Percentiles rank a stretch among this genome's conserved stretches.
These are phyloP conservation scores for Potentilla sterilis DNA, from an alignment of 306 rosid genomes.

Conservation along the genomic window DNA sequence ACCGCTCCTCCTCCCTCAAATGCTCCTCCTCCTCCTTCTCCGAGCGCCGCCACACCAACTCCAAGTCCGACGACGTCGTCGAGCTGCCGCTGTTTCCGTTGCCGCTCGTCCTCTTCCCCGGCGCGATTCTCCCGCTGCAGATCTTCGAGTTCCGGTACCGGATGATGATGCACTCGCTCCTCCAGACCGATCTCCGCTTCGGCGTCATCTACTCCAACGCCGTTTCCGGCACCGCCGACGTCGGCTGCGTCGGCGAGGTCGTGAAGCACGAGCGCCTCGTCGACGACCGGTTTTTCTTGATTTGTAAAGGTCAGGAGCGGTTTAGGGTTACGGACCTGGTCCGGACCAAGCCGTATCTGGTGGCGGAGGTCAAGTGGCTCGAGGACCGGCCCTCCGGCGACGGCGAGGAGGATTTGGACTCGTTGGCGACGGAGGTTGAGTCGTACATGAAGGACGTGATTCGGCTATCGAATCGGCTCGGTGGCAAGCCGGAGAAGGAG, in stretches of 20 bases:
- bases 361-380: conserved; percentile 83
- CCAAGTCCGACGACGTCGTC: conserved; percentile 70
- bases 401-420: conserved; percentile 60
- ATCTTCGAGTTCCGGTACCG: conserved; percentile 99
- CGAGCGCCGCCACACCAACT: conserved; percentile 69
- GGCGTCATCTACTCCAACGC: conserved; percentile 84
- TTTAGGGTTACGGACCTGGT: conserved; percentile 69
- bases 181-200: conserved; percentile 95
- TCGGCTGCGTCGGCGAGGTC: conserved; percentile 95
- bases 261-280: conserved; percentile 96
- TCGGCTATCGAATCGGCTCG: conserved; percentile 77
- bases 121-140: conserved; percentile 90
- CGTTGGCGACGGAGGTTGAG: conserved; percentile 79
- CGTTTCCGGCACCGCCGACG: conserved; percentile 72
- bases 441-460: conserved; percentile 88
- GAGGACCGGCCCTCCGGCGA: conserved; percentile 85
- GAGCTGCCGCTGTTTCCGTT: conserved; percentile 94
- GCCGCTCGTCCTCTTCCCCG: conserved; percentile 91
- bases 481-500: conserved; percentile 94
- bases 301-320: conserved; percentile 96
- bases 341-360: conserved; percentile 86
- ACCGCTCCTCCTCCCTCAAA: conserved; percentile 33
- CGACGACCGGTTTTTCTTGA: conserved; percentile 88
- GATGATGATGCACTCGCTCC: conserved; percentile 97
- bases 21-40: conserved; percentile 90